Base-by-base conservation (phyloP, 306 rosid species). In the Acacia melanoxylon region DNA sequence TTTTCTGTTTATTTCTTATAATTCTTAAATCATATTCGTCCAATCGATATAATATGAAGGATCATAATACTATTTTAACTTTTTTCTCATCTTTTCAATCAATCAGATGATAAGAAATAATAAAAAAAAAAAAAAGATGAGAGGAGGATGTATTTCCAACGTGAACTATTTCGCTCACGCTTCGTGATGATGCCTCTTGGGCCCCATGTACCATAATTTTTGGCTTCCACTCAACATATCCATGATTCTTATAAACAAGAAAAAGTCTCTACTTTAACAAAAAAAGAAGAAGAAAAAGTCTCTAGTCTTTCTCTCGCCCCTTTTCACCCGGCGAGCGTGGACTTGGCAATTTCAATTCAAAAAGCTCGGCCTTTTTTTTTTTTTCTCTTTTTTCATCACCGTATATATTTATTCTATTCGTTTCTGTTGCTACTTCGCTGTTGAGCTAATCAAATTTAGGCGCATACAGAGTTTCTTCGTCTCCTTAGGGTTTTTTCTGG, bases 401-500 rank as follows among this genome's bases (percentile, higher is more conserved):
- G 0, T 74, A 16, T 51, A 16, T 51, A 59, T 31, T 75, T 52
- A 67, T 31, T 70, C 40, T 25, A 63, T 6, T 27, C 33, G 68
- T 45, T 72, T 7, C 19, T 58, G 22, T 13, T 76, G 45, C 27
- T 78, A 65, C 35, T 78, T 73, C 66, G 74, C 52, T 61, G 68
- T 76, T 74, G 61, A 11, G 37, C 76, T 74, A 80, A 59, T 81
- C 72, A 75, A 68, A 35, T 72, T 63, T 78, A 67, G 79, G 59
- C 45, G 56, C 79, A 71, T 17, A 35, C 44, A 41, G 58, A 81
- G 72, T 10, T 59, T 59, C 66, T 44, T 24, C 11, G 33, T 42
- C 19, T 58, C 73, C 27, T 33, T 75, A 73, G 83, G 88, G 85
- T 65, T 90, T 65, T 65, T 71, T 54, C 15, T 54, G 66, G 46